phyloP scores from a whole-genome alignment of 257 asterid species.

The Petrea volubilis region DNA sequence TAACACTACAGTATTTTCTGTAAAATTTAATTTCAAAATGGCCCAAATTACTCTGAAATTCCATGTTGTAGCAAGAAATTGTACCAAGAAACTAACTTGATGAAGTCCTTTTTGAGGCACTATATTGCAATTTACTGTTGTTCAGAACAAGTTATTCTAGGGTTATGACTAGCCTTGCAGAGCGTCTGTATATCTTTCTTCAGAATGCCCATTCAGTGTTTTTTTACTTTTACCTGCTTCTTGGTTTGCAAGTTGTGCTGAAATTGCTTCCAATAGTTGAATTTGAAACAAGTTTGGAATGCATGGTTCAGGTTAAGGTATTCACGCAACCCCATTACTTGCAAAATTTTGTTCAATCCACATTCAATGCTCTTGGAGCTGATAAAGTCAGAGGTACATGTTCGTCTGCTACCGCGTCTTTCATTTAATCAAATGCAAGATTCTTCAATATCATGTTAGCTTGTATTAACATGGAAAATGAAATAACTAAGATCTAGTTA shows the following conservation, averaged over 20 bases:
- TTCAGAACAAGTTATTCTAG: background rate
- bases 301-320: conserved; percentile 80
- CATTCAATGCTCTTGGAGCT: conserved; percentile 88
- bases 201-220: background rate
- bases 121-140: background rate
- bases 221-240: background rate
- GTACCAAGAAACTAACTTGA: too few relatives aligned
- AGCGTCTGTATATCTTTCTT: background rate
- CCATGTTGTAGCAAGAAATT: conserved; percentile 1
- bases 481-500: background rate
- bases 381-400: conserved; percentile 72
- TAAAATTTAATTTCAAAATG: background rate
- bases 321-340: conserved; percentile 85
- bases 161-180: background rate
- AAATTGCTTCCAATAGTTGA: conserved; percentile 9
- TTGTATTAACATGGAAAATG: conserved; percentile 9
- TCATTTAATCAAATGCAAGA: conserved; percentile 1
- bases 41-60: background rate
- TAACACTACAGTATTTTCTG: background rate
- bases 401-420: conserved; percentile 11
- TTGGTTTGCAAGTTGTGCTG: background rate
- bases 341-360: conserved; percentile 85
- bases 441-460: background rate
- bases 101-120: background rate
- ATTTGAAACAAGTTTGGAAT: conserved; percentile 29